phyloP scores from a whole-genome alignment of 2,329 filamentous ascomycete species.

The Fusarium paranaense region DNA sequence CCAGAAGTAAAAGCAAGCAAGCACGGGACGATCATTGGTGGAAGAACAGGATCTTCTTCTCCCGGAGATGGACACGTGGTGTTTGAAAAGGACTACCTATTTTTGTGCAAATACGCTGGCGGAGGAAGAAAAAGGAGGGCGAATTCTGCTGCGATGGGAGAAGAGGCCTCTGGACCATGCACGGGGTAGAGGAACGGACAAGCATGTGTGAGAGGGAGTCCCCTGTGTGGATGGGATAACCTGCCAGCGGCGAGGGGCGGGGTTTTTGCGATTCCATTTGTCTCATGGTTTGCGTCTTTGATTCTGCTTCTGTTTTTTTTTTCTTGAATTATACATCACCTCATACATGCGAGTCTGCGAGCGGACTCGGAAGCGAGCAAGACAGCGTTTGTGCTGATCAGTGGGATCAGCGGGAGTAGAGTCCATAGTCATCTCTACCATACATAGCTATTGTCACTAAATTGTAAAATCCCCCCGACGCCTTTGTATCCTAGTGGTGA shows the following conservation, averaged over 20 bases:
- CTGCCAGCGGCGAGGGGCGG: conserved; percentile 29
- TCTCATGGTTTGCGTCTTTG: conserved; percentile 43
- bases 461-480: conserved; percentile 45
- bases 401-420: conserved; percentile 44
- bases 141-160: conserved; percentile 2
- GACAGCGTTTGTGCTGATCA: conserved; percentile 48
- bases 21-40: conserved; percentile 35
- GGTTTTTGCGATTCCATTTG: conserved; percentile 47
- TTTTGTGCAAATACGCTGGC: conserved; percentile 28
- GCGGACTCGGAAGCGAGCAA: conserved; percentile 46
- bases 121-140: conserved; percentile 15
- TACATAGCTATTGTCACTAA: conserved; percentile 49
- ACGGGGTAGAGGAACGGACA: conserved; percentile 18
- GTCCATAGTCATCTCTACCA: conserved; percentile 42
- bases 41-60: conserved; percentile 40
- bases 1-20: conserved; percentile 32
- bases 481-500: not conserved
- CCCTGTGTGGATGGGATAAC: conserved; percentile 32
- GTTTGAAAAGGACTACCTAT: conserved; percentile 22
- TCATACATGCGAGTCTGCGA: conserved; percentile 49
- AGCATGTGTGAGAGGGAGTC: conserved; percentile 13
- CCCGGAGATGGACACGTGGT: conserved; percentile 23
- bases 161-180: conserved; percentile 15
- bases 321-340: conserved; percentile 50
- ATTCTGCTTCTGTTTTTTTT: conserved; percentile 39